phyloP scores from a whole-genome alignment of 2,329 filamentous ascomycete genomes.

The Penicillium occitanis region DNA sequence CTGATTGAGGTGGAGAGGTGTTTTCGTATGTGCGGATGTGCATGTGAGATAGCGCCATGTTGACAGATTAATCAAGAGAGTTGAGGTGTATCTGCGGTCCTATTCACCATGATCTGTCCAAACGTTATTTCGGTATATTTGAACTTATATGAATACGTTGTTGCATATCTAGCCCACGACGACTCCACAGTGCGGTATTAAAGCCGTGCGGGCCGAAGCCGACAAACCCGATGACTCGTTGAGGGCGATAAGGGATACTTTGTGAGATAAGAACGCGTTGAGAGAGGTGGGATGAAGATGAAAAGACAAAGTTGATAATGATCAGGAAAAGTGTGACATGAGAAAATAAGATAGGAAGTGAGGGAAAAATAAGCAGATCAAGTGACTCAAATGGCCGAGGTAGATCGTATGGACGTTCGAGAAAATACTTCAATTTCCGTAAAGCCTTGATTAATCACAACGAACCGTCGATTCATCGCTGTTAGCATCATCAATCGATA shows the following conservation, averaged over 20 bases:
- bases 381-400: not conserved
- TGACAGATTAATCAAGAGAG: not conserved
- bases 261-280: not conserved
- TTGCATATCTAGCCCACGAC: not conserved
- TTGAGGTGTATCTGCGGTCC: not conserved
- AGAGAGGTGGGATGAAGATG: not conserved
- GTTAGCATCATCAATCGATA: not conserved
- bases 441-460: not conserved
- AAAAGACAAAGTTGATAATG: not conserved
- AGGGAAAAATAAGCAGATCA: not conserved
- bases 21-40: constrained; percentile 22
- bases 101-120: not conserved
- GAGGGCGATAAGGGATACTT: not conserved
- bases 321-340: not conserved
- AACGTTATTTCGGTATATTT: not conserved
- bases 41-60: constrained; percentile 20
- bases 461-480: not conserved
- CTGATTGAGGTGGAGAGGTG: constrained; percentile 18
- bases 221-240: constrained; percentile 17
- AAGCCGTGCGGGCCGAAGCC: constrained; percentile 23
- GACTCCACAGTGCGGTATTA: not conserved
- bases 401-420: not conserved
- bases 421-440: not conserved
- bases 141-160: constrained; percentile 4
- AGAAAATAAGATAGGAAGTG: not conserved